Evolutionary conservation across 495 filamentous ascomycete species (phyloP), one percentile per base, ranked within the genome.

Genomic region (Trichoderma virens): DNA sequence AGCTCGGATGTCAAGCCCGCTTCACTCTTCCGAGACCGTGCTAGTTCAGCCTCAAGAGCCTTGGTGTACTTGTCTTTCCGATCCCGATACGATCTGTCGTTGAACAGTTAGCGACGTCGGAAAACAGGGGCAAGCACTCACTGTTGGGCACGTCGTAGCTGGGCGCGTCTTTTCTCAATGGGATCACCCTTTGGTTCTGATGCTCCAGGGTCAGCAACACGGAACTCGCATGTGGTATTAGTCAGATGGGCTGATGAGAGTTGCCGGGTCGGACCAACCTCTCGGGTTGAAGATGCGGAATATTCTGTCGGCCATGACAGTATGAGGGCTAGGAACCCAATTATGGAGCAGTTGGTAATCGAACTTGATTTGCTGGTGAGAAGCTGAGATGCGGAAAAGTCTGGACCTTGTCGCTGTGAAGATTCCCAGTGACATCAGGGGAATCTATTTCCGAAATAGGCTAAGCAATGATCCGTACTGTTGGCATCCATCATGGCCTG

Each of bases 21-120:
- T 67, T 76, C 73, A 43, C 65, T 72, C 8, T 66, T 67, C 61
- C 73, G 72, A 18, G 71, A 62, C n/a, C 67, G 67, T 9, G 74
- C 65, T 28, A 78, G 70, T 56, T 75, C 72, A n/a, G 38, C 67
- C 63, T 78, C 75, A 13, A 78, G 67, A 1, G 67, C 65, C 63
- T 74, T 78, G 64, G 74, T 72, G 64, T 78, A 78, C 34, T 68
- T 63, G 65, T 75, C 74, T 65, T 78, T 78, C 25, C 76, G 74
- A 60, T 76, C 73, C 31, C 74, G 73, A 63, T 78, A 74, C n/a
- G 73, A 74, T 20, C 73, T 75, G 35, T 47, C 28, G 30, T 25
- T 59, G 3, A 63, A 62, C 16, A 65, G 63, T 28, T 56, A 60
- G 61, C 54, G 23, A 39, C 32, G 32, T 41, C 0, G 23, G 35